phyloP scores from a whole-genome alignment of 306 rosid genomes.

The barrel medic (Medicago truncatula) region DNA sequence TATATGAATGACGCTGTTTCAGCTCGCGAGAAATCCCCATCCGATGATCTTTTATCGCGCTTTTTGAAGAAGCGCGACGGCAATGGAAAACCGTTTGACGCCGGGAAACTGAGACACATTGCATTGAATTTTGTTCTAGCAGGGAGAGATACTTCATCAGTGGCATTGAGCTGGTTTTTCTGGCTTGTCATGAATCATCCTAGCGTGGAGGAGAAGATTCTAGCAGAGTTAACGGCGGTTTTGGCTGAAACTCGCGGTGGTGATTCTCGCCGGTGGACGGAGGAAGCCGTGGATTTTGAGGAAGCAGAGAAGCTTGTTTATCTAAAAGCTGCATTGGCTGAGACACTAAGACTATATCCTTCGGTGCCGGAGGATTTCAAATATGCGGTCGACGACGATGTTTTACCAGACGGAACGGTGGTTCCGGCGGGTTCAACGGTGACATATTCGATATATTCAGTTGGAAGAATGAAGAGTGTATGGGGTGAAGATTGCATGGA shows the following conservation, averaged over 20 bases:
- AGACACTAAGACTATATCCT: constrained; percentile 82
- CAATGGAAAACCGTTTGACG: constrained; percentile 54
- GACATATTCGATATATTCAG: constrained; percentile 88
- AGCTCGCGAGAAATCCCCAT: constrained; percentile 63
- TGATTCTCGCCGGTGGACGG: constrained; percentile 54
- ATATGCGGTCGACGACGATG: constrained; percentile 69
- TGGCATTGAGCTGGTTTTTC: constrained; percentile 95
- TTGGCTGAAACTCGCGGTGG: constrained; percentile 67
- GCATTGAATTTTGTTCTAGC: constrained; percentile 95
- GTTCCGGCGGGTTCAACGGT: constrained; percentile 93
- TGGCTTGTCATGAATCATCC: constrained; percentile 86
- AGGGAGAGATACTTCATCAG: constrained; percentile 96
- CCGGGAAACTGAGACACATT: constrained; percentile 62
- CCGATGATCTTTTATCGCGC: constrained; percentile 82
- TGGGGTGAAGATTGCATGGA: constrained; percentile 98
- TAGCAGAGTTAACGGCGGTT: constrained; percentile 56
- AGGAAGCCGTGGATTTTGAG: constrained; percentile 76
- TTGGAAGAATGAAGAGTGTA: constrained; percentile 83
- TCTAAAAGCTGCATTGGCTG: constrained; percentile 80
- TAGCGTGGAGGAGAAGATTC: constrained; percentile 60
- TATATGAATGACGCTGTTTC: constrained; percentile 84
- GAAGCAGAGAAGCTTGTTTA: constrained; percentile 79
- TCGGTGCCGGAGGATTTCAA: constrained; percentile 92
- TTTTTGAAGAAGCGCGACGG: constrained; percentile 76
- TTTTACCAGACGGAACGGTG: constrained; percentile 81